These are phyloP conservation scores for Craspedostauros australis DNA, from an alignment of 108 stramenopile species.

Conservation along the genomic window DNA sequence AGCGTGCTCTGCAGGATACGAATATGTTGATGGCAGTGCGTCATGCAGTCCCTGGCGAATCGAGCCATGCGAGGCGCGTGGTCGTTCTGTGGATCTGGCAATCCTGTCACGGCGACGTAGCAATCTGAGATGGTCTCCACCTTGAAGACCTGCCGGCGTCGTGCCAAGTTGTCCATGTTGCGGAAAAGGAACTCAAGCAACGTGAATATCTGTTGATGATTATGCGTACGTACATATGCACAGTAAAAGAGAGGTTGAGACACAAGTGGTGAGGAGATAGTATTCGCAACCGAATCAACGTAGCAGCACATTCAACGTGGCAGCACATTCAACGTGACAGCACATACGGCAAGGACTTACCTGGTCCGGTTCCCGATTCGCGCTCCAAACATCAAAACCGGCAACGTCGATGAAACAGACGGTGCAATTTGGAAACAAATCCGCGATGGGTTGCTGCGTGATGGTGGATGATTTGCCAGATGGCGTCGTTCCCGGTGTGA, in stretches of 20 bases:
- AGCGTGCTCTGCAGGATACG: constrained; percentile 17
- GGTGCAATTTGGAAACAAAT: constrained; percentile 38
- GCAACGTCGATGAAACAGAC: constrained; percentile 54
- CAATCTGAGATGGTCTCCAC: constrained; percentile 40
- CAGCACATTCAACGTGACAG: too few species aligned
- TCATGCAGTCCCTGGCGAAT: constrained; percentile 31
- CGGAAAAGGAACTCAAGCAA: constrained; percentile 6
- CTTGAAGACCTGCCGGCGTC: constrained; percentile 5
- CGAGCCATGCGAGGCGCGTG: constrained; percentile 43
- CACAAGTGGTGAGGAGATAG: too few species aligned
- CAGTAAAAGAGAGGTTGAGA: too few species aligned
- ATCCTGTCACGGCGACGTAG: constrained; percentile 53
- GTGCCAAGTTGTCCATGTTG: constrained; percentile 6
- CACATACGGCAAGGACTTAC: too few species aligned
- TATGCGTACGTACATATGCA: too few species aligned
- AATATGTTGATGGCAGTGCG: constrained; percentile 15
- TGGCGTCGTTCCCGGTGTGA: too few species aligned
- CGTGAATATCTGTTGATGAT: constrained; percentile 12
- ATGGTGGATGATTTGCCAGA: too few species aligned
- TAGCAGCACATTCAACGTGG: too few species aligned
- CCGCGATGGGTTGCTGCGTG: constrained; percentile 57
- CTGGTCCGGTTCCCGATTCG: constrained; percentile 23
- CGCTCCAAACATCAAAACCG: constrained; percentile 16
- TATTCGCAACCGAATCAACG: too few species aligned
- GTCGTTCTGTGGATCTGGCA: constrained; percentile 38